Evolutionary conservation across 305 asterid species (phyloP), one percentile per base, ranked within the genome.

Genomic region (Solanum hybrid): DNA sequence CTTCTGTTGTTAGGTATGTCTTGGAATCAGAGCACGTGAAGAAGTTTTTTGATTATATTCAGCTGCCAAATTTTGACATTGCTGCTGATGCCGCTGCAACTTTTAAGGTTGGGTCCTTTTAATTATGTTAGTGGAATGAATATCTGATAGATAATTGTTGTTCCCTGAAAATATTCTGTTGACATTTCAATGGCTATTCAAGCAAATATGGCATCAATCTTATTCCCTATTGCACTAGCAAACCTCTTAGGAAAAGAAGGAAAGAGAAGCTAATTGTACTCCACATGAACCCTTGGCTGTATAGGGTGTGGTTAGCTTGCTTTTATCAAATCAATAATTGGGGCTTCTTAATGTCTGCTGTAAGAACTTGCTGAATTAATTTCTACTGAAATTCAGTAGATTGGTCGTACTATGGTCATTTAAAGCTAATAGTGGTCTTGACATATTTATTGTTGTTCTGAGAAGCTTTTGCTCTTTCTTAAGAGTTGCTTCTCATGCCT

Each of bases 11-110:
- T 92, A 97, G 99, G 95, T 95, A 97, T 83, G 99, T 97, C 79
- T 92, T 97, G 97, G 99, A 96, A 91, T 94, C 98, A 17, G 96
- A 97, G 93, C 98, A 95, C 75, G 93, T 97, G 98, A 97, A 94
- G 98, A 96, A 95, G 82, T 96, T 97, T 81, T 97, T 96, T 90
- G 95, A 93, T 89, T 96, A 89, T 87, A 97, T 97, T 84, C 98
- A 95, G 90, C 95, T 95, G 41, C 98, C 98, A 89, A 95, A 96
- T 92, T 97, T 97, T 87, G 98, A 95, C 90, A 95, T 96, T 89
- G 96, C 98, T 92, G 97, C 99, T 22, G 99, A 96, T 94, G 99
- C 98, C 89, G 96, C 96, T 89, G 98, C 99, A 85, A 97, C 99
- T 80, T 97, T 97, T 93, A 97, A 97, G 98, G 99, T 97, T 87